Conservation (phyloP, 805 yeast species). For the Suhomyces sp. region DNA sequence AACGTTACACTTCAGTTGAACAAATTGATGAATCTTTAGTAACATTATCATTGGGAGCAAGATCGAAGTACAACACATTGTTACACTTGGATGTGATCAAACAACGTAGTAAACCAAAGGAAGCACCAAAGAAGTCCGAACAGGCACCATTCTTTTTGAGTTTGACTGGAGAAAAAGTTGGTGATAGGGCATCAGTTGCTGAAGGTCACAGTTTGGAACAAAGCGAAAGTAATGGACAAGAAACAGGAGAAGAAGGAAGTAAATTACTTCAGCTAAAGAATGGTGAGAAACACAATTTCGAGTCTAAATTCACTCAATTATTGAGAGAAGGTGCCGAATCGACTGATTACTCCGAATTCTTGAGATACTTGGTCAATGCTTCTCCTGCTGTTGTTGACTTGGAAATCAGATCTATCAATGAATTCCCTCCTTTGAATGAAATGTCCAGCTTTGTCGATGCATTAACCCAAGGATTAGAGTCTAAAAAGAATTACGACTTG, state of each 20-base stretch:
- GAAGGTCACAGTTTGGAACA: conserved; percentile 27
- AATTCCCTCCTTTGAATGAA: conserved; percentile 67
- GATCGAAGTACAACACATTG: conserved; percentile 75
- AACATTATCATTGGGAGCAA: conserved; percentile 76
- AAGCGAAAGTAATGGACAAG: conserved; percentile 6
- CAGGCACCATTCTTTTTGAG: conserved; percentile 78
- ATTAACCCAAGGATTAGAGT: conserved; percentile 53
- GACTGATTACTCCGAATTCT: conserved; percentile 48
- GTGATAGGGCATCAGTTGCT: conserved; percentile 61
- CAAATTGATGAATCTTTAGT: conserved; percentile 64
- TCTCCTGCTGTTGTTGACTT: conserved; percentile 81
- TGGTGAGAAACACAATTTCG: conserved; percentile 51
- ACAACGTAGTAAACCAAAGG: conserved; percentile 84
- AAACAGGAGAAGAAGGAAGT: conserved; percentile 12
- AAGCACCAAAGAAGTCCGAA: conserved; percentile 82
- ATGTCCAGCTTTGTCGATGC: conserved; percentile 66
- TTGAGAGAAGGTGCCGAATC: conserved; percentile 52
- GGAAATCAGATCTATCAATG: conserved; percentile 77
- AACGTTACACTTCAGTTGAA: conserved; percentile 50
- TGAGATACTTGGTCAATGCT: conserved; percentile 52
- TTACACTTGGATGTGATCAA: conserved; percentile 81
- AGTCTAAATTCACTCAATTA: conserved; percentile 67
- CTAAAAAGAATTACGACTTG: conserved; percentile 68
- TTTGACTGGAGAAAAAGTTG: conserved; percentile 63
- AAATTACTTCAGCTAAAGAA: conserved; percentile 34